phyloP scores from a whole-genome alignment of 1,284 basidiomycete species.

The Ustilago xerochloae region DNA sequence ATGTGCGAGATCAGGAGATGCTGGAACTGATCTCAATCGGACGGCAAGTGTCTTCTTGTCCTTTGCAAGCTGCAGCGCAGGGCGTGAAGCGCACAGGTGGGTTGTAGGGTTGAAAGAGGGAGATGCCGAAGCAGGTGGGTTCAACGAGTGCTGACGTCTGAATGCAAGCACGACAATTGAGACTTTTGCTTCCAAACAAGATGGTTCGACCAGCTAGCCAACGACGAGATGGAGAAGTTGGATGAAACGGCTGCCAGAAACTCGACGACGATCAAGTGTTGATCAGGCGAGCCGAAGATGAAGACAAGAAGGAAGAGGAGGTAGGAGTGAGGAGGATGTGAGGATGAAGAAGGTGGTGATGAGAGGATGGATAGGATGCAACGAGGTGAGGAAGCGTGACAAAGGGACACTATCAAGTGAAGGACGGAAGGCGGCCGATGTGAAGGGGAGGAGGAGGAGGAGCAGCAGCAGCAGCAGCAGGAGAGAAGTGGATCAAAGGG shows the following conservation, averaged over 20 bases:
- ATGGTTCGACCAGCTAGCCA: background rate
- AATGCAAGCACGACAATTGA: background rate
- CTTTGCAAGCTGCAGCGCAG: background rate
- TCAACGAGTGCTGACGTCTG: background rate
- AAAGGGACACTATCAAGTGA: background rate
- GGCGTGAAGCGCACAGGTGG: background rate
- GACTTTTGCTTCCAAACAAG: background rate
- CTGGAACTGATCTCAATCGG: background rate
- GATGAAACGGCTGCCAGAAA: background rate
- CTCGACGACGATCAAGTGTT: background rate
- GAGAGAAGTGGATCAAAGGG: constrained; percentile 6
- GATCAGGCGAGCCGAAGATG: background rate
- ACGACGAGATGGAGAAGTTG: background rate
- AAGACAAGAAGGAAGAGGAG: background rate
- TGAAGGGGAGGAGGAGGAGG: background rate
- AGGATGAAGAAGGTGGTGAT: constrained; percentile 13
- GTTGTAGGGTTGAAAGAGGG: background rate
- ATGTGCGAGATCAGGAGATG: background rate
- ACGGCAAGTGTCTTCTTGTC: background rate
- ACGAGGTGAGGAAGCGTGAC: background rate
- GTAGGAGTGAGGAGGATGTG: background rate
- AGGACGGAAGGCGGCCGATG: constrained; percentile 5
- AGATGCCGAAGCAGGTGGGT: background rate
- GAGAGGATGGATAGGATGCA: constrained; percentile 2
- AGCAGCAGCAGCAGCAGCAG: no score